Base-by-base conservation (phyloP, 345 rosid species). In the Geranium brycei region DNA sequence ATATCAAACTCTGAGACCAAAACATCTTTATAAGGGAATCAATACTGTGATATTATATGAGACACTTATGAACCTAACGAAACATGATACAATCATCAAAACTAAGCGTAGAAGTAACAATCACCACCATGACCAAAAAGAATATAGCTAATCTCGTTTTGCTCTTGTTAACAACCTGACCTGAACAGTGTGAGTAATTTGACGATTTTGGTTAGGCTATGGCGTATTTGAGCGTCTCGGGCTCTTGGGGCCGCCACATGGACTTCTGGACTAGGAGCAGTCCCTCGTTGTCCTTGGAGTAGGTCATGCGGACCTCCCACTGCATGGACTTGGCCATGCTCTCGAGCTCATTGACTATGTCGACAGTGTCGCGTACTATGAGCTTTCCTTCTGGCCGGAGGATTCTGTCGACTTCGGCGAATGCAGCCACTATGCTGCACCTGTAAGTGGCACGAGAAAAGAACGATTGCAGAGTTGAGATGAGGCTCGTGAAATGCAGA, bases 321-420 rank as follows among this genome's bases (percentile, higher is more conserved):
- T 87, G 77, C 95, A 88, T 84, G 0, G 93, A 70, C 59, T 76
- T 77, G 14, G 72, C 69, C 85, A 83, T 63, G 53, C 68, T 69
- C 83, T 91, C 97, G 53, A 88, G 69, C 75, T 80, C 77, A n/a
- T 47, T 77, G 57, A 88, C 76, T 2, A 83, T 88, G 77, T 84
- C 84, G 0, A 80, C 81, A 15, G 84, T 61, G 70, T 95, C 99
- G 4, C 95, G 67, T 4, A 91, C 87, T 59, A 93, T 87, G 35
- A 93, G 79, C 69, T 80, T 88, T 60, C 99, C 99, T 73, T 81
- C 96, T 0, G 96, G 99, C 67, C 97, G 75, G 64, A 93, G 80
- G 23, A 93, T 76, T 65, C 99, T 69, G 71, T 93, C 99, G 61
- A 79, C 97, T 75, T 93, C 99, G 4, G 88, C 95, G 65, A 88